phyloP scores from a whole-genome alignment of 768 basidiomycete species.

The Coprinopsis strossmayeri region DNA sequence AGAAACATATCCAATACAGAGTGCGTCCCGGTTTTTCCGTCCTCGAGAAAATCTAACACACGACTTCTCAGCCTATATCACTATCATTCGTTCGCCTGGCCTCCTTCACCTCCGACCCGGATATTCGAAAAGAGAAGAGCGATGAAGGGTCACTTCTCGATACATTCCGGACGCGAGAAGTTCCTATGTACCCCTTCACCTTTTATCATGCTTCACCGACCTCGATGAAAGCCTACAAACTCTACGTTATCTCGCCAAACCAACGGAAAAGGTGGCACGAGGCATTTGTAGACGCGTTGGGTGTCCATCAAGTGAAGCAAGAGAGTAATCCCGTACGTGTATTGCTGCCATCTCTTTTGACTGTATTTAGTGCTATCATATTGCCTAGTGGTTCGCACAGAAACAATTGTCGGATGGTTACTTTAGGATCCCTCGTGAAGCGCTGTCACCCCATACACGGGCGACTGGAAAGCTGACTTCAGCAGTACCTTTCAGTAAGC shows the following conservation, averaged over 20 bases:
- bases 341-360: neutral
- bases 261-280: slow-evolving; percentile 58
- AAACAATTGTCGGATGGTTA: slow-evolving; percentile 51
- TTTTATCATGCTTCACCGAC: slow-evolving; percentile 63
- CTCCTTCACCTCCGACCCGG: slow-evolving; percentile 51
- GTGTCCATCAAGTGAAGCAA: slow-evolving; percentile 53
- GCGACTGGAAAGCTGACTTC: slow-evolving; percentile 54
- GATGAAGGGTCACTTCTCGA: slow-evolving; percentile 57
- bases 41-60: neutral
- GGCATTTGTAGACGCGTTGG: slow-evolving; percentile 55
- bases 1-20: slow-evolving; percentile 55
- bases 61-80: slow-evolving; percentile 57
- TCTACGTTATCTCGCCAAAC: slow-evolving; percentile 56
- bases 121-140: slow-evolving; percentile 54
- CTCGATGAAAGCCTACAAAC: slow-evolving; percentile 57
- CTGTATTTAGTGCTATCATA: neutral
- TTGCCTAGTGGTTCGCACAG: slow-evolving; percentile 60
- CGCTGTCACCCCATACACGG: slow-evolving; percentile 21
- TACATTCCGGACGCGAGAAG: slow-evolving; percentile 42
- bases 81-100: slow-evolving; percentile 73
- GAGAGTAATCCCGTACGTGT: slow-evolving; percentile 63
- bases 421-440: slow-evolving; percentile 44
- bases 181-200: slow-evolving; percentile 68
- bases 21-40: slow-evolving; percentile 32
- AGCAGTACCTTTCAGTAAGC: slow-evolving; percentile 61